These are phyloP conservation scores for Cryoendolithus antarcticus DNA, from an alignment of 2,329 filamentous ascomycete species.

Conservation along the genomic window DNA sequence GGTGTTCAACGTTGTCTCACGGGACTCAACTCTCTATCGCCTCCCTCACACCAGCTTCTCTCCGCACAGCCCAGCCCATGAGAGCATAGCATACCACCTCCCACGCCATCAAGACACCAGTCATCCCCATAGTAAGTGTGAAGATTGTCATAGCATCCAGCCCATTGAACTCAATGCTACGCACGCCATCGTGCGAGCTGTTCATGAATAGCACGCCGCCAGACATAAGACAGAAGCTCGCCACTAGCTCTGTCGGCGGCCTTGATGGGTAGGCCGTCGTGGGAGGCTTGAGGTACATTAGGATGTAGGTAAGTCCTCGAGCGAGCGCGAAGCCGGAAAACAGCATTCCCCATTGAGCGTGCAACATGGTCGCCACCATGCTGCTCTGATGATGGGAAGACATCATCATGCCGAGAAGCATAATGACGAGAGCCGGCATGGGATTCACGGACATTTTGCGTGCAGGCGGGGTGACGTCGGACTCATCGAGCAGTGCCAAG, in stretches of 20 bases:
- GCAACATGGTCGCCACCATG: constrained; percentile 81
- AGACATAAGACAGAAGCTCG: constrained; percentile 73
- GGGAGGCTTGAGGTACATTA: constrained; percentile 69
- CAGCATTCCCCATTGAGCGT: constrained; percentile 85
- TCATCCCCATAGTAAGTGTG: constrained; percentile 73
- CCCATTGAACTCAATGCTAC: constrained; percentile 61
- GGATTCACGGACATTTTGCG: constrained; percentile 71
- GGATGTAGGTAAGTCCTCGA: constrained; percentile 64
- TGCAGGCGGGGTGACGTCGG: background rate
- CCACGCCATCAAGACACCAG: constrained; percentile 77
- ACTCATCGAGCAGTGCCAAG: background rate
- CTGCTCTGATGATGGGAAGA: constrained; percentile 74
- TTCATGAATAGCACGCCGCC: constrained; percentile 90
- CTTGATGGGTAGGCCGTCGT: constrained; percentile 68
- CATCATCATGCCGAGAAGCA: constrained; percentile 90
- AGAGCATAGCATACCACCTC: constrained; percentile 63
- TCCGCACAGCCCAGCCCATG: constrained; percentile 66
- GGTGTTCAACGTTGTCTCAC: too few relatives aligned
- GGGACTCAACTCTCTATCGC: too few relatives aligned
- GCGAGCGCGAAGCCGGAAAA: constrained; percentile 70
- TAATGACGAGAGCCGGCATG: constrained; percentile 72
- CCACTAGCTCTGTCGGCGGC: constrained; percentile 80
- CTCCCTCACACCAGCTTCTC: constrained; percentile 15
- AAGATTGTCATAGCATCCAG: constrained; percentile 90
- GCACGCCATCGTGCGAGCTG: constrained; percentile 66